Evolutionary conservation across 768 basidiomycete genomes (phyloP).

Genomic region (Boletus pseudo-olivaceus): DNA sequence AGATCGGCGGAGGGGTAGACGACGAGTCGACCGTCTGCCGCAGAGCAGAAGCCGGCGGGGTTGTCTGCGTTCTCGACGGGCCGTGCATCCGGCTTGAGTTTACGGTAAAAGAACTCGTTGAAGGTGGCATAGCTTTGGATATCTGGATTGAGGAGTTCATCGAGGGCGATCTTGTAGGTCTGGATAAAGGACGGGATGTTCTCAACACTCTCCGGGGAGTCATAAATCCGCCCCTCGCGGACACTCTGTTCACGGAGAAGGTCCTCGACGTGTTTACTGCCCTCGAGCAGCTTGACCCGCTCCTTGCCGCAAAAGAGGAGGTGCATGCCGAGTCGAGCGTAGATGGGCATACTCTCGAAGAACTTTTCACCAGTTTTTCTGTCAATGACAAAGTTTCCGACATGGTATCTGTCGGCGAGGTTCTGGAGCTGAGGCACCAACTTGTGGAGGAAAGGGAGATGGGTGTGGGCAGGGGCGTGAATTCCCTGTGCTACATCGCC

Average conservation of each 20-base stretch:
- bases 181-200: conserved; percentile 55
- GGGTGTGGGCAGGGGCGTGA: conserved; percentile 33
- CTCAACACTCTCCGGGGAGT: conserved; percentile 46
- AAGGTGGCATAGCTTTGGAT: conserved; percentile 59
- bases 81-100: conserved; percentile 56
- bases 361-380: conserved; percentile 48
- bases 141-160: conserved; percentile 64
- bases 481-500: conserved; percentile 26
- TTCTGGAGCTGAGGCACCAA: conserved; percentile 55
- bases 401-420: conserved; percentile 49
- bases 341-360: conserved; percentile 76
- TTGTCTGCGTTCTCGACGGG: conserved; percentile 56
- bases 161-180: conserved; percentile 50
- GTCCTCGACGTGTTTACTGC: conserved; percentile 43
- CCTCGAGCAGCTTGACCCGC: conserved; percentile 47
- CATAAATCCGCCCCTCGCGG: conserved; percentile 54
- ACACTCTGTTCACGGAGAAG: conserved; percentile 54
- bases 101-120: conserved; percentile 74
- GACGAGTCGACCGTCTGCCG: conserved; percentile 72
- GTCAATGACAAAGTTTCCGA: conserved; percentile 56
- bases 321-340: conserved; percentile 72
- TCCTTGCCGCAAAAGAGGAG: conserved; percentile 61
- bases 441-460: conserved; percentile 40
- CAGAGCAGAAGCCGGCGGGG: conserved; percentile 51
- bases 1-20: conserved; percentile 57